phyloP scores from a whole-genome alignment of 2,329 filamentous ascomycete species.

The Ramularia collo-cygni region DNA sequence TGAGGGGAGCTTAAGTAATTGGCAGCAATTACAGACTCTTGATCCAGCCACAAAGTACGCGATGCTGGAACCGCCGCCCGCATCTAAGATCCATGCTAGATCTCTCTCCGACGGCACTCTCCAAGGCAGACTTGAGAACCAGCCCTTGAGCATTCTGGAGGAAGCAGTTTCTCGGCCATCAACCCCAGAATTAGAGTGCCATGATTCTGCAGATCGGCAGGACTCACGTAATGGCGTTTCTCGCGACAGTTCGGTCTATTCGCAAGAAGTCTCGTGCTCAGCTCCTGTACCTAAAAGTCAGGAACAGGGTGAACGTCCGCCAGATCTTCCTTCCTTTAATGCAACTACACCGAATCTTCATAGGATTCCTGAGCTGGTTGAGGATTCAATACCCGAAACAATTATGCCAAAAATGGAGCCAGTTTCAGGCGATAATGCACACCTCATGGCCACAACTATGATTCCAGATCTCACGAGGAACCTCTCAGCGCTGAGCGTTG shows the following conservation, averaged over 20 bases:
- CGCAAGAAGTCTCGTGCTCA: slow-evolving; percentile 2
- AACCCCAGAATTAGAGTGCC: slow-evolving; percentile 5
- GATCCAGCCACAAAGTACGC: slow-evolving; percentile 24
- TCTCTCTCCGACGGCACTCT: slow-evolving; percentile 28
- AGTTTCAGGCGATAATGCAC: no score
- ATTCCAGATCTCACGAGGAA: background rate
- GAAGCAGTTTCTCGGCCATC: slow-evolving; percentile 10
- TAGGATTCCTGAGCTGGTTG: no score
- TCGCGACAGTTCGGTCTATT: slow-evolving; percentile 9
- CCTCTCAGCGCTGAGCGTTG: slow-evolving; percentile 4
- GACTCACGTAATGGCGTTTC: slow-evolving; percentile 4
- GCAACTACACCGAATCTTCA: no score
- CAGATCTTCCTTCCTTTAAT: no score
- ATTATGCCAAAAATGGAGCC: no score
- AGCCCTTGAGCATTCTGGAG: slow-evolving; percentile 7
- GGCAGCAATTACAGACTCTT: slow-evolving; percentile 19
- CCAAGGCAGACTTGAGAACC: slow-evolving; percentile 19
- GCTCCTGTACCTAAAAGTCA: no score
- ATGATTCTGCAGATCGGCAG: slow-evolving; percentile 5
- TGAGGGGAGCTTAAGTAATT: slow-evolving; percentile 16
- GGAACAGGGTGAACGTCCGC: no score
- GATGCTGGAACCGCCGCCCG: slow-evolving; percentile 23
- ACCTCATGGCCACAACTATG: no score
- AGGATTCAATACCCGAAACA: no score
- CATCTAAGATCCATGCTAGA: slow-evolving; percentile 25